These are phyloP conservation scores for Vicia villosa DNA, from an alignment of 306 rosid genomes.

Conservation along the genomic window DNA sequence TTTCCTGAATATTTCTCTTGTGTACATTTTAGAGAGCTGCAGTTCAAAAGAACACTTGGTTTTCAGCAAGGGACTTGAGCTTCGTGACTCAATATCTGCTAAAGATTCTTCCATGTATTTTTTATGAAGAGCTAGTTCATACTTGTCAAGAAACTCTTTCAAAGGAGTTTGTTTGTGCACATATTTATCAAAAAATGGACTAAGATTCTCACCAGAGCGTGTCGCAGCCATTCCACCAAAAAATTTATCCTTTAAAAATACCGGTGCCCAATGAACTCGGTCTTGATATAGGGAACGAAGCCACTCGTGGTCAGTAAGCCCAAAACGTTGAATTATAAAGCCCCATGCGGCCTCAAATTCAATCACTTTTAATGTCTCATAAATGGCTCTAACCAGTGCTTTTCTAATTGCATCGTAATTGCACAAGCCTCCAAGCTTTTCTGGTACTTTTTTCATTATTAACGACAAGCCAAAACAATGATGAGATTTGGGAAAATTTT, in stretches of 20 bases:
- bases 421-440: conserved; percentile 81
- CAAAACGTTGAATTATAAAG: conserved; percentile 77
- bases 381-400: conserved; percentile 67
- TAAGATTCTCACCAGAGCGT: conserved; percentile 60
- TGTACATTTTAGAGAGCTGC: conserved; percentile 82
- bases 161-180: conserved; percentile 92
- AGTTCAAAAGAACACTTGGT: conserved; percentile 90
- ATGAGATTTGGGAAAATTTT: conserved; percentile 71
- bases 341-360: conserved; percentile 96
- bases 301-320: conserved; percentile 83
- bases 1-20: conserved; percentile 69
- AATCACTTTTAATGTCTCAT: conserved; percentile 80
- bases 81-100: conserved; percentile 87
- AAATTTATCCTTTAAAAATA: conserved; percentile 71
- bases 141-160: conserved; percentile 94
- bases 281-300: conserved; percentile 81
- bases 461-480: conserved; percentile 85
- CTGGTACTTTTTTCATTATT: conserved; percentile 85
- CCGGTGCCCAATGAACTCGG: conserved; percentile 80
- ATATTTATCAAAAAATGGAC: conserved; percentile 78
- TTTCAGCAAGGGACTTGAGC: conserved; percentile 67
- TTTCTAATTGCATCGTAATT: conserved; percentile 85
- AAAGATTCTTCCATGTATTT: conserved; percentile 78
- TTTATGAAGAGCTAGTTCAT: conserved; percentile 86
- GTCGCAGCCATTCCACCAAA: conserved; percentile 78